Base-by-base conservation (phyloP, 768 basidiomycete genomes). In the Leccinum fibrillosum region DNA sequence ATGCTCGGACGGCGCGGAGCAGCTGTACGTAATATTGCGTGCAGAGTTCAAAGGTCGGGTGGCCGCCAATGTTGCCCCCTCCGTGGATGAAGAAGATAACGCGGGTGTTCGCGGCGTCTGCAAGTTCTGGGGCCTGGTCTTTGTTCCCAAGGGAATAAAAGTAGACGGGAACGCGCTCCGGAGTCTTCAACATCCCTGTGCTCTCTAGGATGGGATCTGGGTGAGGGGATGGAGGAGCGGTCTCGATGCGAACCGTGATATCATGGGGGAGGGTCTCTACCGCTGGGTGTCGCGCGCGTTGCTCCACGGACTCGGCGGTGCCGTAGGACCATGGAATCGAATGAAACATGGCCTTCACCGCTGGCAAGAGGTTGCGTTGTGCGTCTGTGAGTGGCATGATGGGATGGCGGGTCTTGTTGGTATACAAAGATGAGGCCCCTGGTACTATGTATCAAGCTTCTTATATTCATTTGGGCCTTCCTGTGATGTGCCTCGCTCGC, bases 21-120 rank as follows among this genome's bases (percentile, higher is more conserved):
- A 66, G 10, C 32, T 50, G 44, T 2, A 25, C n/a, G 3, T 53
- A 64, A 17, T 65, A 53, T 7, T 49, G 10, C 17, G 60, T 2
- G 17, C 59, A 68, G 0, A 47, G 28, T 4, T 8, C 13, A 0
- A 55, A 5, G 2, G 61, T 57, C 28, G 70, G 70, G 35, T 66
- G 66, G 0, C 70, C 70, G 6, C 13, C 0, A 39, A 67, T 2
- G 11, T 64, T 58, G 0, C 53, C 69, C 12, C 69, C 69, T 2
- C 69, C 67, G n/a, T 71, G 69, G 12, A 69, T 52, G 50, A 59
- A 62, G 57, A 70, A 61, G 39, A 72, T 54, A 48, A 67, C 62
- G n/a, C 25, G 58, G 6, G 58, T 58, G 15, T 67, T 45, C 0
- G 55, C 35, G 4, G 49, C 17, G 17, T 19, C 30, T 19, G 49